Percentiles rank a stretch among this genome's conserved stretches.
Conservation (phyloP, 2,329 filamentous ascomycete species). For the Sporothrix curviconia region DNA sequence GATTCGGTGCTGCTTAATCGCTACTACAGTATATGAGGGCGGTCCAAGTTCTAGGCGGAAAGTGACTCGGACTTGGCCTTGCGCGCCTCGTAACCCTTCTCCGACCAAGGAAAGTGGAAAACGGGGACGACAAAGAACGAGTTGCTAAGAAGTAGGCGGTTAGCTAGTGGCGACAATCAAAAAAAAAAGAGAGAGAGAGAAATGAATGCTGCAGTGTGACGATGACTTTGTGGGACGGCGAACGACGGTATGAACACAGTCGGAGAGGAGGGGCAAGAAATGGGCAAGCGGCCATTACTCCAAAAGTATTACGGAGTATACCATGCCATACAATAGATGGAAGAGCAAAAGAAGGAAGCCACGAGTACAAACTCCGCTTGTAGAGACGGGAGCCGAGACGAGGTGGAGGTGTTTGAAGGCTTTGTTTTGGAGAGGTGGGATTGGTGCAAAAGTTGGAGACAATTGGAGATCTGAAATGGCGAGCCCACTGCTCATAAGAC, state of each 20-base stretch:
- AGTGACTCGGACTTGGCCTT: constrained; percentile 42
- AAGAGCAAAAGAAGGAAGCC: too few species aligned
- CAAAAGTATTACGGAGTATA: background rate
- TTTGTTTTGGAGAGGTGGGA: background rate
- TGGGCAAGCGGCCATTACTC: background rate
- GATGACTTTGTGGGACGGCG: too few species aligned
- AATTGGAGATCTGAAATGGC: background rate
- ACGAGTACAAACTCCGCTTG: too few species aligned
- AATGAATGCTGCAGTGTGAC: background rate
- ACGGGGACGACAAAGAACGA: constrained; percentile 89
- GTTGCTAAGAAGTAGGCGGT: constrained; percentile 46
- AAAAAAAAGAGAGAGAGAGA: background rate
- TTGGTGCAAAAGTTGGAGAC: background rate
- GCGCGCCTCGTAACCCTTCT: constrained; percentile 59
- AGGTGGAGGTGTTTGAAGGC: background rate
- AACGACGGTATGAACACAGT: too few species aligned
- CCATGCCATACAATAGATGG: too few species aligned
- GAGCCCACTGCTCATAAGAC: too few species aligned
- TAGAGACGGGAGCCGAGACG: background rate
- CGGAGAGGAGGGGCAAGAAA: background rate
- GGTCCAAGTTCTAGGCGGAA: constrained; percentile 24
- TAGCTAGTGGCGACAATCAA: background rate
- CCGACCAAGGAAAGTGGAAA: constrained; percentile 91
- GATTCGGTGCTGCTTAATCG: too few species aligned
- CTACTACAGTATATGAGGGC: too few species aligned